A percentile compares a stretch with the other conserved stretches of the same genome.
phyloP scores from a whole-genome alignment of 192 early-diverging fungal species.

The Linnemannia hyalina region DNA sequence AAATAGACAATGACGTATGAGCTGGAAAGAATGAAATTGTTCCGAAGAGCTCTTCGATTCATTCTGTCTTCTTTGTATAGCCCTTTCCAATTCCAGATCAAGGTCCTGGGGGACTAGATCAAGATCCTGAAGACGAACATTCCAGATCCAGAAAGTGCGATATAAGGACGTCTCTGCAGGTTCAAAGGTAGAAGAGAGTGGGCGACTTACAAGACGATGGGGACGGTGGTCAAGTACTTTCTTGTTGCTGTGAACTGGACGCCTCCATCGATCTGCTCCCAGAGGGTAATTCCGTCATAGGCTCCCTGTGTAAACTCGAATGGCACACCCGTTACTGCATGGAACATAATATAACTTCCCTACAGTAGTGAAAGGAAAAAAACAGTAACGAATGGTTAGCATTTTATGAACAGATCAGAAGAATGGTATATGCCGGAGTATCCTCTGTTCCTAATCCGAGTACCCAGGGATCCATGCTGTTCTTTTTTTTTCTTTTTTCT shows the following conservation, averaged over 20 bases:
- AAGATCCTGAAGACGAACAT: not conserved
- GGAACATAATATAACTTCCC: constrained; percentile 98
- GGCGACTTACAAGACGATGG: constrained; percentile 88
- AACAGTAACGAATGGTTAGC: not conserved
- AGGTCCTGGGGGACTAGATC: not conserved
- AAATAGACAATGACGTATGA: too few species aligned
- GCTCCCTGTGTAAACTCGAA: constrained; percentile 95
- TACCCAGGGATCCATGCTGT: not conserved
- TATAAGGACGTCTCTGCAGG: too few species aligned
- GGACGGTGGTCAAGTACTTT: constrained; percentile 96
- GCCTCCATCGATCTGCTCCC: constrained; percentile 99
- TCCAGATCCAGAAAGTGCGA: not conserved
- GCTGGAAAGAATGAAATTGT: too few species aligned
- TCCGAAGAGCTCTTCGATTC: too few species aligned
- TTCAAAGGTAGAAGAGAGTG: not conserved
- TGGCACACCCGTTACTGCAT: constrained; percentile 96
- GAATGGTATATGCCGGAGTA: not conserved
- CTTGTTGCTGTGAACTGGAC: constrained; percentile 98
- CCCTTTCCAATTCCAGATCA: not conserved
- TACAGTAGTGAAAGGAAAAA: constrained; percentile 38
- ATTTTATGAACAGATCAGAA: not conserved
- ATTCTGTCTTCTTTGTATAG: too few species aligned
- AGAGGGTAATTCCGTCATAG: constrained; percentile 93
- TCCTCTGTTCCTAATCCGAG: not conserved
- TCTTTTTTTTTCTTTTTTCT: not conserved